phyloP scores from a whole-genome alignment of 2,329 filamentous ascomycete species.

The Grosmannia penicillata region DNA sequence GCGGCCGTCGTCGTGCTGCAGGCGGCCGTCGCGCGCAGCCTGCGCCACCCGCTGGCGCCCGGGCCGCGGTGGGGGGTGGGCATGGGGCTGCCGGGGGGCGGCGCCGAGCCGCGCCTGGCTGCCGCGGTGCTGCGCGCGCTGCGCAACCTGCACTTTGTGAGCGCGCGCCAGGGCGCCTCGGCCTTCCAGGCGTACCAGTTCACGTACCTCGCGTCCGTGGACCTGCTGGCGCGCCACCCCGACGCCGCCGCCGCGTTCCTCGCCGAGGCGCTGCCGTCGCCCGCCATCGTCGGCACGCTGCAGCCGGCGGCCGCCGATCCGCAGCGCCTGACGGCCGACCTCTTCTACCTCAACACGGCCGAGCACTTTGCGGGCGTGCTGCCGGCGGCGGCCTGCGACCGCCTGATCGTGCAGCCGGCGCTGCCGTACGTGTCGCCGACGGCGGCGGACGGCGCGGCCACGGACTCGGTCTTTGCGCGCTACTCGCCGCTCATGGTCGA shows the following conservation, averaged over 20 bases:
- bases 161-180: conserved; percentile 54
- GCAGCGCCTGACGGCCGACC: conserved; percentile 47
- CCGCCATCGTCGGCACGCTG: conserved; percentile 19
- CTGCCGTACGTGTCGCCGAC: conserved; percentile 51
- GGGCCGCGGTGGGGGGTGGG: conserved; percentile 18
- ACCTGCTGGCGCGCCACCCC: conserved; percentile 62
- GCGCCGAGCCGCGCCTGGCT: conserved; percentile 51
- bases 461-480: conserved; percentile 23
- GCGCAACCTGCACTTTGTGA: conserved; percentile 70
- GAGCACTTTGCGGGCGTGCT: conserved; percentile 69
- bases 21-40: conserved; percentile 51
- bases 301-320: conserved; percentile 48
- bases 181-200: conserved; percentile 77
- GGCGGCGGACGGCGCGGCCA: background rate
- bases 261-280: conserved; percentile 36
- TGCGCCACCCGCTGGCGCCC: conserved; percentile 27
- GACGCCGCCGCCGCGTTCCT: conserved; percentile 52
- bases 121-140: conserved; percentile 58
- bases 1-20: conserved; percentile 61
- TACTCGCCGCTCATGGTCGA: conserved; percentile 32
- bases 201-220: conserved; percentile 67
- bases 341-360: conserved; percentile 77
- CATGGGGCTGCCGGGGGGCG: conserved; percentile 23
- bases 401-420: conserved; percentile 59
- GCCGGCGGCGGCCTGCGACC: conserved; percentile 51